Evolutionary conservation across 495 filamentous ascomycete genomes (phyloP).

Genomic region (Hypoxylon cercidicola): DNA sequence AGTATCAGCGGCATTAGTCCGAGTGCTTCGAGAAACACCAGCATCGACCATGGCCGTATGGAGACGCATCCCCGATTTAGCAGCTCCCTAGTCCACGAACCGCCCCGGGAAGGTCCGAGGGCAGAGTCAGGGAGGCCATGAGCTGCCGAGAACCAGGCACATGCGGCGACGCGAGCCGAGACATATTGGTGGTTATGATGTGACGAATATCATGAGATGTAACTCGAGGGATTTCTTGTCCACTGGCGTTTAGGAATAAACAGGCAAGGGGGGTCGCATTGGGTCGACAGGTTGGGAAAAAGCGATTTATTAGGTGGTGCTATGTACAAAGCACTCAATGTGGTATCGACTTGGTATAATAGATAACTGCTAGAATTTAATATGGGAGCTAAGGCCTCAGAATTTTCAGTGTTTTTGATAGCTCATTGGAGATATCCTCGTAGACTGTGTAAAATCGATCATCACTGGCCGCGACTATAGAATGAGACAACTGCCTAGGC

Average conservation of each 20-base stretch:
- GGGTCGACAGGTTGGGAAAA: constrained; percentile 11
- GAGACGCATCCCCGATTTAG: constrained; percentile 23
- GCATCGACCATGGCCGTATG: constrained; percentile 27
- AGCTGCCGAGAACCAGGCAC: neutral
- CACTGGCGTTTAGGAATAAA: constrained; percentile 11
- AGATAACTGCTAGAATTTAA: constrained; percentile 10
- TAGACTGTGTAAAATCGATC: constrained; percentile 46
- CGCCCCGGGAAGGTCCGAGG: constrained; percentile 24
- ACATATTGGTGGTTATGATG: neutral
- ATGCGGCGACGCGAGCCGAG: neutral
- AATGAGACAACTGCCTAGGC: constrained; percentile 3
- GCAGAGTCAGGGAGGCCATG: constrained; percentile 6
- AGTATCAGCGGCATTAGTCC: constrained; percentile 43
- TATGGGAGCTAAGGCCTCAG: constrained; percentile 41
- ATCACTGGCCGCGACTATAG: constrained; percentile 41
- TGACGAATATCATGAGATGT: constrained; percentile 22
- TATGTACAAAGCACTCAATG: constrained; percentile 2
- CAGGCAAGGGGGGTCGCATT: constrained; percentile 1
- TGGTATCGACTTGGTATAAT: neutral
- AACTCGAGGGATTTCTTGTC: constrained; percentile 7
- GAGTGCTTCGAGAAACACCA: constrained; percentile 38
- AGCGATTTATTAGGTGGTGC: neutral
- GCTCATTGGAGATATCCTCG: constrained; percentile 46
- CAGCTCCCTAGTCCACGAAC: constrained; percentile 6
- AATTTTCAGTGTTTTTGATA: constrained; percentile 51